phyloP scores from a whole-genome alignment of 306 rosid genomes.

The Geum urbanum region DNA sequence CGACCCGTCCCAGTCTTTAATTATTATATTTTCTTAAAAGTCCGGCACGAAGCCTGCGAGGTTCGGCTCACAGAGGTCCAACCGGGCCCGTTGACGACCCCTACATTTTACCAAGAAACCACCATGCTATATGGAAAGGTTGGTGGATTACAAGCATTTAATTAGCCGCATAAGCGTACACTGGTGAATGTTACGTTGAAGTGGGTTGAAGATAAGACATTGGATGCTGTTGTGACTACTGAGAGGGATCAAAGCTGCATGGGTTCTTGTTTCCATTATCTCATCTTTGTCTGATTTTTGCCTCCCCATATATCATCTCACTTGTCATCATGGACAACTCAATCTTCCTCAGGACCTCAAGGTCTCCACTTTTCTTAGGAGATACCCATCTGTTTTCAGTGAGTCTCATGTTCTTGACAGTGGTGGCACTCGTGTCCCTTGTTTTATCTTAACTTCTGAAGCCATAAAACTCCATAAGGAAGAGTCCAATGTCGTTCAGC shows the following conservation, averaged over 20 bases:
- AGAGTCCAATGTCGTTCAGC: constrained; percentile 33
- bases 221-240: constrained; percentile 59
- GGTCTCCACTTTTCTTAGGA: constrained; percentile 65
- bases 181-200: constrained; percentile 77
- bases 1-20: too few species aligned
- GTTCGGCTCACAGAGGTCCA: too few species aligned
- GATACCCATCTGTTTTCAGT: constrained; percentile 60
- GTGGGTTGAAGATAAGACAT: constrained; percentile 75
- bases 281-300: constrained; percentile 40
- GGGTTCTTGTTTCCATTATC: constrained; percentile 55
- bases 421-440: constrained; percentile 67
- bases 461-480: constrained; percentile 42
- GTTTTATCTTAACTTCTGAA: constrained; percentile 55
- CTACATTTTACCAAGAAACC: constrained; percentile 12
- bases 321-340: constrained; percentile 58
- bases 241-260: constrained; percentile 68
- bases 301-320: constrained; percentile 64
- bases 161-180: constrained; percentile 48
- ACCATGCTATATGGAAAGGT: constrained; percentile 25
- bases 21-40: too few species aligned
- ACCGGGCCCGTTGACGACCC: too few species aligned
- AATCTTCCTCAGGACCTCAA: constrained; percentile 63
- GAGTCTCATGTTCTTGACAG: constrained; percentile 55
- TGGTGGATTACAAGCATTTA: constrained; percentile 34
- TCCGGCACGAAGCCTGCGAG: too few species aligned